Conservation (phyloP, 2,329 filamentous ascomycete genomes). For the Chaetomiaceae sp. region DNA sequence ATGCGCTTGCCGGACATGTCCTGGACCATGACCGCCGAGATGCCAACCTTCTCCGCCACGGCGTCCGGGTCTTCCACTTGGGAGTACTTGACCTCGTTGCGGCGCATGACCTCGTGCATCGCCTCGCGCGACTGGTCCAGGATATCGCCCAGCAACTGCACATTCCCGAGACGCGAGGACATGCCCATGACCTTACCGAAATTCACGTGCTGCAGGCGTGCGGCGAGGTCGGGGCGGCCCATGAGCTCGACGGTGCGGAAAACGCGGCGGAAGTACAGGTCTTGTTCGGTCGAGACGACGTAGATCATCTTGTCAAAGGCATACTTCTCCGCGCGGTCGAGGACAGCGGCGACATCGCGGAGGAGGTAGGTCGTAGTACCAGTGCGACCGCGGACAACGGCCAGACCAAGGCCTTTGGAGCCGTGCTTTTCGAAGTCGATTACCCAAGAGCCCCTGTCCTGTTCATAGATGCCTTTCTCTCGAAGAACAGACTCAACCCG, state of each 20-base stretch:
- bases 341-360: slow-evolving; percentile 62
- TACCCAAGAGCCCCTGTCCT: slow-evolving; percentile 61
- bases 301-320: slow-evolving; percentile 39
- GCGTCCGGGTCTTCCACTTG: slow-evolving; percentile 59
- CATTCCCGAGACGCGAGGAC: slow-evolving; percentile 42
- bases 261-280: slow-evolving; percentile 34
- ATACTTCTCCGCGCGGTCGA: slow-evolving; percentile 55
- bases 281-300: slow-evolving; percentile 36
- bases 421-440: slow-evolving; percentile 67
- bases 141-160: slow-evolving; percentile 54
- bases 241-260: slow-evolving; percentile 36
- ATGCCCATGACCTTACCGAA: slow-evolving; percentile 48
- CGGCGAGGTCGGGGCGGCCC: slow-evolving; percentile 31
- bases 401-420: slow-evolving; percentile 63
- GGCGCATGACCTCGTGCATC: slow-evolving; percentile 64
- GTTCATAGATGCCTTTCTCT: slow-evolving; percentile 57
- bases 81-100: slow-evolving; percentile 28
- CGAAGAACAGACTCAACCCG: slow-evolving; percentile 55
- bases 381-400: slow-evolving; percentile 58
- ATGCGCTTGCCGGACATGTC: slow-evolving; percentile 63
- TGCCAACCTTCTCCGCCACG: slow-evolving; percentile 62
- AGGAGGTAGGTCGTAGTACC: slow-evolving; percentile 66
- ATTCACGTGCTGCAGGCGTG: slow-evolving; percentile 35
- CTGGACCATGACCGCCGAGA: slow-evolving; percentile 68
- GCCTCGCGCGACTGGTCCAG: slow-evolving; percentile 56